Conservation (phyloP, 139 green algal species). For the Edaphochlamys debaryana region DNA sequence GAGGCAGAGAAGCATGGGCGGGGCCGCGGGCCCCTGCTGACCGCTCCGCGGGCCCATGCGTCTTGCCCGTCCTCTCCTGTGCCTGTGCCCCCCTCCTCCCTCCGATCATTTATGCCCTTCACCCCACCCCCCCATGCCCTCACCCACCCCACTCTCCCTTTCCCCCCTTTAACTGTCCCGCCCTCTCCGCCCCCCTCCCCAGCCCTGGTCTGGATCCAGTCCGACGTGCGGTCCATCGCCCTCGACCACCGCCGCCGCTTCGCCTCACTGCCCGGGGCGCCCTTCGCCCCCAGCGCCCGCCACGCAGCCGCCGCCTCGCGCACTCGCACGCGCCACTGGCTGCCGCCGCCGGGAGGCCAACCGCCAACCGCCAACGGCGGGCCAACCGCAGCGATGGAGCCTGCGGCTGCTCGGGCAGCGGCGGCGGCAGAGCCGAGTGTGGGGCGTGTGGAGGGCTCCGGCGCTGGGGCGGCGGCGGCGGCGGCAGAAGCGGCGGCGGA, state of each 20-base stretch:
- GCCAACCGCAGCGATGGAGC: not conserved
- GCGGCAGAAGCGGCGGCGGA: not conserved
- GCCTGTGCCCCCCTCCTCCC: too few species aligned
- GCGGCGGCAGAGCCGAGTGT: not conserved
- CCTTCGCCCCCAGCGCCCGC: conserved; percentile 23
- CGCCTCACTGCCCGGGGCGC: not conserved
- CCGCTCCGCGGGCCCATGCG: too few species aligned
- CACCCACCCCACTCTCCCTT: too few species aligned
- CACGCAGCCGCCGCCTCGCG: conserved; percentile 4
- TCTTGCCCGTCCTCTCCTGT: too few species aligned
- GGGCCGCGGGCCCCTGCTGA: not conserved
- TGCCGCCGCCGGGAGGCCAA: not conserved
- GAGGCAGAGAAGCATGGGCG: too few species aligned
- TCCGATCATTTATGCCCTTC: too few species aligned
- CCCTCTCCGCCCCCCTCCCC: not conserved
- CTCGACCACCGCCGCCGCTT: not conserved
- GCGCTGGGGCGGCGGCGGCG: not conserved
- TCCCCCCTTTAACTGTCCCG: not conserved
- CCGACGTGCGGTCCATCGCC: conserved; percentile 21
- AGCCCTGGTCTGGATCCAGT: conserved; percentile 33
- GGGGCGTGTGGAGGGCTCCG: not conserved
- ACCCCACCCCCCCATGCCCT: not conserved
- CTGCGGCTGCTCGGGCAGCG: not conserved
- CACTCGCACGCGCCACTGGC: not conserved
- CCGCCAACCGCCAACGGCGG: not conserved